A percentile compares a stretch with the other conserved stretches of the same genome.
phyloP scores from a whole-genome alignment of 2,329 filamentous ascomycete species.

The Apiospora pterosperma region DNA sequence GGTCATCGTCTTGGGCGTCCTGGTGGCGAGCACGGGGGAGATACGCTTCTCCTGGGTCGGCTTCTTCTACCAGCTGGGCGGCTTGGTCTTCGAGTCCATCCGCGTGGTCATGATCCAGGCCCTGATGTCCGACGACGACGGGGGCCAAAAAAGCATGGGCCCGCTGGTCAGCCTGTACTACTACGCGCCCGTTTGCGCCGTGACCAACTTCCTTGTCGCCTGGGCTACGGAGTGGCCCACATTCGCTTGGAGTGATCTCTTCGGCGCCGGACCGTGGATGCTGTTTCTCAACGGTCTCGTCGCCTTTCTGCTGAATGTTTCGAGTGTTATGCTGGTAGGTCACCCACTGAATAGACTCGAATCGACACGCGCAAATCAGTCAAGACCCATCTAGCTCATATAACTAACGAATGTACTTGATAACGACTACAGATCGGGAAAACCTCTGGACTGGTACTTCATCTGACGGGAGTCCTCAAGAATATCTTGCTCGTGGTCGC shows the following conservation, averaged over 20 bases:
- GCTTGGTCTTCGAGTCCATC: conserved; percentile 76
- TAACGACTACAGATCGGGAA: conserved; percentile 66
- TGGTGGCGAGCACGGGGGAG: conserved; percentile 56
- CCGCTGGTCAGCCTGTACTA: conserved; percentile 86
- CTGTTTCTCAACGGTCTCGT: conserved; percentile 72
- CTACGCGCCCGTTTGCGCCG: conserved; percentile 79
- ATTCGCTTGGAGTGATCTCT: conserved; percentile 48
- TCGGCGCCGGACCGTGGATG: conserved; percentile 66
- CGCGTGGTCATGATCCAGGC: conserved; percentile 84
- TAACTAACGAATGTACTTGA: conserved; percentile 1
- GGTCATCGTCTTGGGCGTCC: conserved; percentile 51
- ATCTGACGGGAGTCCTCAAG: conserved; percentile 82
- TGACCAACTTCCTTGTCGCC: conserved; percentile 69
- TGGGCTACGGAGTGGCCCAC: conserved; percentile 12
- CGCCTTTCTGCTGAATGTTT: conserved; percentile 78
- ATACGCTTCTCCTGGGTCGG: conserved; percentile 65
- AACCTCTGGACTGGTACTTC: conserved; percentile 82
- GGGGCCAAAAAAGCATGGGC: conserved; percentile 65
- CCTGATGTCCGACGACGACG: conserved; percentile 58
- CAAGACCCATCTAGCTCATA: background rate
- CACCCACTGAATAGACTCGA: background rate
- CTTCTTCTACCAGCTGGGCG: conserved; percentile 68
- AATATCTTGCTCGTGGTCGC: conserved; percentile 78
- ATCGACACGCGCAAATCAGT: no score
- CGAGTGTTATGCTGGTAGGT: conserved; percentile 80